These are phyloP conservation scores for Sparassis latifolia DNA, from an alignment of 1,284 basidiomycete genomes.

Conservation along the genomic window DNA sequence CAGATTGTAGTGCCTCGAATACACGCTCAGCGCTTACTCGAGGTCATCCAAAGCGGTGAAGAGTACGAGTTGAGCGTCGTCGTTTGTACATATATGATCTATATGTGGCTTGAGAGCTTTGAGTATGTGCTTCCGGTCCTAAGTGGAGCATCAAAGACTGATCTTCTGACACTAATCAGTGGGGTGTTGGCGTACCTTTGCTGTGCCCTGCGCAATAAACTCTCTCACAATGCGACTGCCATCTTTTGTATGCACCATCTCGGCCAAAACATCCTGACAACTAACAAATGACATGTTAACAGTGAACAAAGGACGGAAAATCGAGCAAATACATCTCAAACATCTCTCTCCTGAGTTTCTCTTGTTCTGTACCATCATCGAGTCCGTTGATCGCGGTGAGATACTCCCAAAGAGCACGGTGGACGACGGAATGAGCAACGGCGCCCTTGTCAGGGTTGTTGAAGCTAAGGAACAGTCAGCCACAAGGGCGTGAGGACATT, in stretches of 20 bases:
- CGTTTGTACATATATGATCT: constrained; percentile 78
- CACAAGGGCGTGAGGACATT: not conserved
- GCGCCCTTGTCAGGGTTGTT: constrained; percentile 88
- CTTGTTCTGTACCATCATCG: constrained; percentile 52
- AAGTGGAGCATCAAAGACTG: constrained; percentile 1
- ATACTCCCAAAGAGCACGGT: constrained; percentile 77
- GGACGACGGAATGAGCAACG: constrained; percentile 78
- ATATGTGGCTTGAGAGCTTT: constrained; percentile 84
- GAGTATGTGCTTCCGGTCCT: constrained; percentile 86
- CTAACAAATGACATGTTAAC: constrained; percentile 27
- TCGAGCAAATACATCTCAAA: constrained; percentile 44
- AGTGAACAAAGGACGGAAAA: not conserved
- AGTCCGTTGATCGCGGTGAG: constrained; percentile 45
- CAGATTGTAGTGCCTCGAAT: not conserved
- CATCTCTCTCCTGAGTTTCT: constrained; percentile 57
- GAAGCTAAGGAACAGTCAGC: constrained; percentile 46
- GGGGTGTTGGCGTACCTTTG: constrained; percentile 48
- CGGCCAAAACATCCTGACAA: constrained; percentile 77
- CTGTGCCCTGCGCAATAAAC: constrained; percentile 72
- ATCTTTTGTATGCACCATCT: constrained; percentile 90
- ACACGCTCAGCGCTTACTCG: constrained; percentile 48
- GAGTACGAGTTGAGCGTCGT: constrained; percentile 82
- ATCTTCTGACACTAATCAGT: not conserved
- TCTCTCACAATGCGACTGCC: constrained; percentile 82
- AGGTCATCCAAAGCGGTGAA: constrained; percentile 85